phyloP scores from a whole-genome alignment of 805 yeast genomes.

The Kockiozyma suomiensis region DNA sequence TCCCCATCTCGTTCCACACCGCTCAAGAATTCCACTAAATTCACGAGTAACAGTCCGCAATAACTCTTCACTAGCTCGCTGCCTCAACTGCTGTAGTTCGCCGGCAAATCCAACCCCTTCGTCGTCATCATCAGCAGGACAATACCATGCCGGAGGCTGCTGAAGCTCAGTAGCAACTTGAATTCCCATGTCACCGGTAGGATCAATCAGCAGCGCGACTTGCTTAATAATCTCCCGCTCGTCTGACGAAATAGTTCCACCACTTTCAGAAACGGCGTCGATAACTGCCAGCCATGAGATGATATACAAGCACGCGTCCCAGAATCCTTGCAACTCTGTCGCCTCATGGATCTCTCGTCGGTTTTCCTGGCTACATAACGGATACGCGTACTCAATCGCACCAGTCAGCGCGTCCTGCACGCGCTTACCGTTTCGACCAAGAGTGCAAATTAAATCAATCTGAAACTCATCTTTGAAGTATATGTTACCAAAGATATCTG shows the following conservation, averaged over 20 bases:
- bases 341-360: neutral
- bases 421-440: neutral
- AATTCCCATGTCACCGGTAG: neutral
- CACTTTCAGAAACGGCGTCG: constrained; percentile 1
- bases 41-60: neutral
- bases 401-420: constrained; percentile 5
- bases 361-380: neutral
- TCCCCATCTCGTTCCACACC: constrained; percentile 1
- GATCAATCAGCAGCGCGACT: neutral
- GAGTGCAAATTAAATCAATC: constrained; percentile 1
- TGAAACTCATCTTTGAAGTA: constrained; percentile 1
- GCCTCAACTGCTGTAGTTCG: neutral
- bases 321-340: neutral
- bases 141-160: neutral
- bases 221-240: neutral
- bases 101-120: neutral
- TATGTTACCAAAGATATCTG: constrained; percentile 3
- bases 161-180: neutral
- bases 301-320: constrained; percentile 7
- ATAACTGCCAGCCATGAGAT: constrained; percentile 6
- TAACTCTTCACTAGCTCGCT: neutral
- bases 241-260: neutral
- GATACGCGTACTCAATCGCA: neutral
- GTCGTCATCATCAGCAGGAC: neutral
- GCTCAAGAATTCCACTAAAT: neutral